phyloP scores from a whole-genome alignment of 169 alveolate species.

The Eimeria maxima region DNA sequence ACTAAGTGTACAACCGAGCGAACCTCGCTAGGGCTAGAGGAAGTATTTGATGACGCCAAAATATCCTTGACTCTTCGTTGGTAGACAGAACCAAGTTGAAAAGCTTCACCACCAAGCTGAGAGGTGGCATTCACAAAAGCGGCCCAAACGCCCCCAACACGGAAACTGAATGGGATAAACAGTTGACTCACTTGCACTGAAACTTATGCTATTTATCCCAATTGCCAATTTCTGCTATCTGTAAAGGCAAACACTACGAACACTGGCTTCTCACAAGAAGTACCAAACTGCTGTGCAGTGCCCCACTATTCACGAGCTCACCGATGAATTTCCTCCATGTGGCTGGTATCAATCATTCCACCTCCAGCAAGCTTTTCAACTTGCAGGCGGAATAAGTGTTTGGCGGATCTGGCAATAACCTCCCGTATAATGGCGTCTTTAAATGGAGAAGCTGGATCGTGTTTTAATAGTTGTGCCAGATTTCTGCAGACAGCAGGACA shows the following conservation, averaged over 20 bases:
- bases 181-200: neutral
- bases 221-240: neutral
- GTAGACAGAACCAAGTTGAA: slow-evolving; percentile 78
- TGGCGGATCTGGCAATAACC: slow-evolving; percentile 80
- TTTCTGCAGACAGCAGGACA: slow-evolving; percentile 22
- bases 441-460: slow-evolving; percentile 68
- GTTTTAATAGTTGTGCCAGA: slow-evolving; percentile 56
- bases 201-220: neutral
- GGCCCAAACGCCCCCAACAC: neutral
- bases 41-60: slow-evolving; percentile 81
- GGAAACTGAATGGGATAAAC: neutral
- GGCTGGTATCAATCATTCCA: slow-evolving; percentile 49
- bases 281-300: neutral
- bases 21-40: slow-evolving; percentile 78
- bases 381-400: slow-evolving; percentile 79
- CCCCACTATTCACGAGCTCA: neutral
- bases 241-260: neutral
- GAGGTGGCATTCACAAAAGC: neutral
- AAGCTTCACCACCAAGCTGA: slow-evolving; percentile 74
- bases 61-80: slow-evolving; percentile 75
- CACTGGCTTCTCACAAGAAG: neutral
- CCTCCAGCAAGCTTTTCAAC: slow-evolving; percentile 68
- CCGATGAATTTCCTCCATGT: slow-evolving; percentile 78
- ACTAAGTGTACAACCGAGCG: neutral
- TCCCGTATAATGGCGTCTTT: slow-evolving; percentile 79